Evolutionary conservation across 2,329 filamentous ascomycete genomes (phyloP).

Genomic region (Nothophoma quercina): DNA sequence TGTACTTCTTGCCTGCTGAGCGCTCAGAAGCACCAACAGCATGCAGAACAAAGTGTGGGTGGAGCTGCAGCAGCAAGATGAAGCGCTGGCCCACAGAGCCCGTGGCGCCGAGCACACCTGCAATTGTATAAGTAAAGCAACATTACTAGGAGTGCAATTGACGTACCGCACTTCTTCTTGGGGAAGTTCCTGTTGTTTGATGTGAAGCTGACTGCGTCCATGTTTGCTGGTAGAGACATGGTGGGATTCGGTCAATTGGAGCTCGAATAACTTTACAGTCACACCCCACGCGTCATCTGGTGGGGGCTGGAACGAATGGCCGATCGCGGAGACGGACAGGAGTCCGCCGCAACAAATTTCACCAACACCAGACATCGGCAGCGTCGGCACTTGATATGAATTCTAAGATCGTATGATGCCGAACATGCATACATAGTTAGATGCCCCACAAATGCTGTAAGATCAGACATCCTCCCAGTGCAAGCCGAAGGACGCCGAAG

Average conservation of each 20-base stretch:
- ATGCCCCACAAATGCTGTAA: slow-evolving; percentile 16
- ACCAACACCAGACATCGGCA: slow-evolving; percentile 5
- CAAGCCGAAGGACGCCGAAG: slow-evolving; percentile 8
- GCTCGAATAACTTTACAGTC: slow-evolving; percentile 29
- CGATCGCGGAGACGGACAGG: slow-evolving; percentile 35
- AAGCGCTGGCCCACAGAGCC: slow-evolving; percentile 96
- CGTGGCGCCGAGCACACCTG: slow-evolving; percentile 82
- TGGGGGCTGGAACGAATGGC: slow-evolving; percentile 32
- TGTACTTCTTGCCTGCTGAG: slow-evolving; percentile 92
- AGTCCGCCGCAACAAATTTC: slow-evolving; percentile 17
- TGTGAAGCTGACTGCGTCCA: slow-evolving; percentile 56
- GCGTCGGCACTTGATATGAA: not conserved
- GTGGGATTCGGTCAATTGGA: slow-evolving; percentile 32
- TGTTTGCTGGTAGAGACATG: slow-evolving; percentile 35
- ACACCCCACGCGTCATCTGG: slow-evolving; percentile 22
- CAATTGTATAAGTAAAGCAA: slow-evolving; percentile 22
- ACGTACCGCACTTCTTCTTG: slow-evolving; percentile 62
- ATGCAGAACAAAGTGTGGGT: slow-evolving; percentile 85
- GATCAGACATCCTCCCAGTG: slow-evolving; percentile 34
- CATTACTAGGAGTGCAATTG: slow-evolving; percentile 44
- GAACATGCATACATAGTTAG: not conserved
- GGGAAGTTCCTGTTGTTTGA: slow-evolving; percentile 52
- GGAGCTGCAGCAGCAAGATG: slow-evolving; percentile 86
- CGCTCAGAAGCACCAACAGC: slow-evolving; percentile 88
- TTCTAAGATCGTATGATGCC: not conserved